A percentile compares a stretch with the other conserved stretches of the same genome.
Evolutionary conservation across 2,329 filamentous ascomycete genomes (phyloP).

Genomic region (Neopestalotiopsis rosae): DNA sequence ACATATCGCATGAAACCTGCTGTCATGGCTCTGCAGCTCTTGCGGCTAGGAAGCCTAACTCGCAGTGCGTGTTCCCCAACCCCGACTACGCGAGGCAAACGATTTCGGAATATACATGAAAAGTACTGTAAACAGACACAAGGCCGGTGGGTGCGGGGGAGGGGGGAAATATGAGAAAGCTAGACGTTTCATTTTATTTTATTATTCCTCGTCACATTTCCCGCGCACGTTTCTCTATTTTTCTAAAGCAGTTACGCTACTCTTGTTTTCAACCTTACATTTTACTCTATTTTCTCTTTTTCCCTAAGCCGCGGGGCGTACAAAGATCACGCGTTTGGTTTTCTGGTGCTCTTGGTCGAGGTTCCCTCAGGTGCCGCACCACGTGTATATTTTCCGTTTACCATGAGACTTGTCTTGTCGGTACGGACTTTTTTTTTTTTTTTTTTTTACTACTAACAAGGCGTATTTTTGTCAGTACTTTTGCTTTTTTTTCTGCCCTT

Average conservation of each 20-base stretch:
- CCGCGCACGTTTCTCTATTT: too few species aligned
- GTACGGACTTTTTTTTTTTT: background rate
- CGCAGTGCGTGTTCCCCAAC: too few species aligned
- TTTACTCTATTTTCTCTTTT: too few species aligned
- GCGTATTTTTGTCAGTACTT: background rate
- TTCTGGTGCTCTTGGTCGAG: background rate
- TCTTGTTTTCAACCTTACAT: too few species aligned
- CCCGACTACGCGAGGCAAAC: background rate
- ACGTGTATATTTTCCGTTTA: background rate
- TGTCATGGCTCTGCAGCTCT: constrained; percentile 14
- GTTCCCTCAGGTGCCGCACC: background rate
- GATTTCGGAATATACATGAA: background rate
- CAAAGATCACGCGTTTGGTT: too few species aligned
- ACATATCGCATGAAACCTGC: constrained; percentile 10
- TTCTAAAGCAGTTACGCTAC: too few species aligned
- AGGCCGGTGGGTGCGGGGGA: background rate
- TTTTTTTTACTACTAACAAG: background rate
- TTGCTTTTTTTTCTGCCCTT: background rate
- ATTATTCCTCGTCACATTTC: background rate
- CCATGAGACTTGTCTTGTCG: background rate
- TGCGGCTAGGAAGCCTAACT: background rate
- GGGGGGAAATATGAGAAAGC: background rate
- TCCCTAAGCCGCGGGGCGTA: too few species aligned
- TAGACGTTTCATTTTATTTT: background rate
- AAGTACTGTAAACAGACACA: background rate